Percentiles rank a stretch among this genome's conserved stretches.
Conservation (phyloP, 371 early-diverging fungal genomes). For the Choanephora cucurbitarum region DNA sequence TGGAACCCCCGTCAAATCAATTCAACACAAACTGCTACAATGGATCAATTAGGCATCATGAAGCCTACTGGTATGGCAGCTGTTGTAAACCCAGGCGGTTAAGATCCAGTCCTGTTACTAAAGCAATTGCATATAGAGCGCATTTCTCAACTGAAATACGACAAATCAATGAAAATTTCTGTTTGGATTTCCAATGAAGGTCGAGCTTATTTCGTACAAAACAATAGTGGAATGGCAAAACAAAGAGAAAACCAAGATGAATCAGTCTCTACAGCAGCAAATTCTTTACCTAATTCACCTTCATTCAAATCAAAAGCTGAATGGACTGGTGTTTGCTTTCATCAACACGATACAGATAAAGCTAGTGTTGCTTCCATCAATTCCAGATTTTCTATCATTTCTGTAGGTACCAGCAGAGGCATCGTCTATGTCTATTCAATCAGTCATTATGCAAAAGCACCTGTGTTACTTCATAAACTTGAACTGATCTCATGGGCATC, state of each 20-base stretch:
- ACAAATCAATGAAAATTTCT: slow-evolving; percentile 42
- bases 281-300: slow-evolving; percentile 24
- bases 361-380: slow-evolving; percentile 49
- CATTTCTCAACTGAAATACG: slow-evolving; percentile 26
- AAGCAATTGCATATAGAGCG: slow-evolving; percentile 30
- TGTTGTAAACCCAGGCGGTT: too few relatives aligned
- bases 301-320: slow-evolving; percentile 31
- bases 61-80: slow-evolving; percentile 20
- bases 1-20: slow-evolving; percentile 53
- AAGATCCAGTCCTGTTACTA: too few relatives aligned
- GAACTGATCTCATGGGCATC: slow-evolving; percentile 23
- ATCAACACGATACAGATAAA: slow-evolving; percentile 18
- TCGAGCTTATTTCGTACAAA: slow-evolving; percentile 41
- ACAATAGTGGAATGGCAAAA: slow-evolving; percentile 3
- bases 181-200: slow-evolving; percentile 49
- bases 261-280: slow-evolving; percentile 1
- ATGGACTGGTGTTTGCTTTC: slow-evolving; percentile 50
- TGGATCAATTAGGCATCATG: slow-evolving; percentile 29
- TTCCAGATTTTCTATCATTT: slow-evolving; percentile 47
- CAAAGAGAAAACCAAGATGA: slow-evolving; percentile 10
- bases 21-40: slow-evolving; percentile 41
- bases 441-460: slow-evolving; percentile 33
- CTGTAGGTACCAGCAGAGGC: slow-evolving; percentile 48
- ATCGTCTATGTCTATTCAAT: slow-evolving; percentile 43
- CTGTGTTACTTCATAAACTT: slow-evolving; percentile 36